phyloP scores from a whole-genome alignment of 306 rosid species.

The Prunus davidiana region DNA sequence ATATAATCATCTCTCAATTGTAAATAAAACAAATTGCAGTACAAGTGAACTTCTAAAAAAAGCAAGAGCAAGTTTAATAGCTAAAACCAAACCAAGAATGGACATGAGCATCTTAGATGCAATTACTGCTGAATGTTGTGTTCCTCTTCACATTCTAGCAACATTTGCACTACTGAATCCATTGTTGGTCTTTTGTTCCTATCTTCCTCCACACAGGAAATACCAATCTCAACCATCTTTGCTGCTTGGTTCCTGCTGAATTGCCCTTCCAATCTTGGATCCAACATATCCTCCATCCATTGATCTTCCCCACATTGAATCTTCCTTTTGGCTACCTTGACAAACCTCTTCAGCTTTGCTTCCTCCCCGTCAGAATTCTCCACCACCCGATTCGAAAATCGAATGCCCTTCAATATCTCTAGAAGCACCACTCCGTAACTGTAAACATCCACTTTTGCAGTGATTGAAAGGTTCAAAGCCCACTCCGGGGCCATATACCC shows the following conservation, averaged over 20 bases:
- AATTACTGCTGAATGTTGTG: too few species aligned
- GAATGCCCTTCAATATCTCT: slow-evolving; percentile 33
- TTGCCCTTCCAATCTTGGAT: background rate
- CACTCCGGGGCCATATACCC: slow-evolving; percentile 62
- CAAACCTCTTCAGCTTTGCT: background rate
- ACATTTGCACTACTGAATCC: background rate
- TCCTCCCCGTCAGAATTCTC: background rate
- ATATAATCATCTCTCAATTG: too few species aligned
- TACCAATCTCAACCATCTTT: background rate
- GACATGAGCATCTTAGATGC: too few species aligned
- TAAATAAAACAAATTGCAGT: too few species aligned
- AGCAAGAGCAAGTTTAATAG: too few species aligned
- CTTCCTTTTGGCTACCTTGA: background rate
- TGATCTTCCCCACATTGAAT: background rate
- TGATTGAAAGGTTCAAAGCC: slow-evolving; percentile 41
- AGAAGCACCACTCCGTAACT: slow-evolving; percentile 49
- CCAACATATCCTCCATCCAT: background rate
- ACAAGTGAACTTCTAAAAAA: background rate
- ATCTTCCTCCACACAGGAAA: background rate
- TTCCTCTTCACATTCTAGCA: background rate
- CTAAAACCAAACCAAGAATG: too few species aligned
- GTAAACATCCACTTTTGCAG: slow-evolving; percentile 53
- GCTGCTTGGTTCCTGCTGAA: background rate
- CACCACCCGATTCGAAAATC: background rate
- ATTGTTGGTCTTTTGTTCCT: background rate